Conservation (phyloP, 139 green algal species). For the Picocystis salinarum region DNA sequence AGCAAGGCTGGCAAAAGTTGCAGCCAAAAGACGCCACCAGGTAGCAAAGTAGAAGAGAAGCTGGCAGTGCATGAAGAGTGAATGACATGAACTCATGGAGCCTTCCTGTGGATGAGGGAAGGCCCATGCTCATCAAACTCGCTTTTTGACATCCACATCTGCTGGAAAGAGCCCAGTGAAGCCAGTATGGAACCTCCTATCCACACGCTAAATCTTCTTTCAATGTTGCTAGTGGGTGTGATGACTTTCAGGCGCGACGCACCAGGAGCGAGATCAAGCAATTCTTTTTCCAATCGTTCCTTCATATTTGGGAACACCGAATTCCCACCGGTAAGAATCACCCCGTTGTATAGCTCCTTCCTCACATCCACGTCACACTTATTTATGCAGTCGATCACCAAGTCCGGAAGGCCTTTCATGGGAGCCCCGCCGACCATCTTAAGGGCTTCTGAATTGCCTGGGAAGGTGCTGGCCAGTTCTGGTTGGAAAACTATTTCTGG, state of each 20-base stretch:
- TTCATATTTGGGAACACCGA: slow-evolving; percentile 35
- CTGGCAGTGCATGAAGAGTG: too few relatives aligned
- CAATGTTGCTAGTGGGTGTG: slow-evolving; percentile 43
- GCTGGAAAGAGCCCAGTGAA: slow-evolving; percentile 83
- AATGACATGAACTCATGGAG: too few relatives aligned
- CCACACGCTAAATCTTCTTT: slow-evolving; percentile 44
- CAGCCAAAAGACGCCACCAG: too few relatives aligned
- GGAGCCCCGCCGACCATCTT: background rate
- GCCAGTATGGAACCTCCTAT: slow-evolving; percentile 80
- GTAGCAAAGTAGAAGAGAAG: too few relatives aligned
- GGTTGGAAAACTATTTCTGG: slow-evolving; percentile 62
- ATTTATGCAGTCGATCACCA: slow-evolving; percentile 49
- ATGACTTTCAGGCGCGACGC: slow-evolving; percentile 52
- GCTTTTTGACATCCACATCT: slow-evolving; percentile 85
- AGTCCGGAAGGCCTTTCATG: slow-evolving; percentile 18
- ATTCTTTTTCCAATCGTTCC: slow-evolving; percentile 66
- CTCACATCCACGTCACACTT: slow-evolving; percentile 69
- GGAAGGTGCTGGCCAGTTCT: slow-evolving; percentile 1
- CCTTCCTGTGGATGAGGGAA: slow-evolving; percentile 66
- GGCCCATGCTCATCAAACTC: slow-evolving; percentile 87
- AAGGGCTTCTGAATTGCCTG: background rate
- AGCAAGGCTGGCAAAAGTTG: too few relatives aligned
- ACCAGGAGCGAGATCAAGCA: slow-evolving; percentile 3
- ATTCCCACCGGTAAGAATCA: slow-evolving; percentile 36
- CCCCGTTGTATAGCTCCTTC: slow-evolving; percentile 54